Evolutionary conservation across 2,329 filamentous ascomycete genomes (phyloP).

Genomic region (Penicillium sp.): DNA sequence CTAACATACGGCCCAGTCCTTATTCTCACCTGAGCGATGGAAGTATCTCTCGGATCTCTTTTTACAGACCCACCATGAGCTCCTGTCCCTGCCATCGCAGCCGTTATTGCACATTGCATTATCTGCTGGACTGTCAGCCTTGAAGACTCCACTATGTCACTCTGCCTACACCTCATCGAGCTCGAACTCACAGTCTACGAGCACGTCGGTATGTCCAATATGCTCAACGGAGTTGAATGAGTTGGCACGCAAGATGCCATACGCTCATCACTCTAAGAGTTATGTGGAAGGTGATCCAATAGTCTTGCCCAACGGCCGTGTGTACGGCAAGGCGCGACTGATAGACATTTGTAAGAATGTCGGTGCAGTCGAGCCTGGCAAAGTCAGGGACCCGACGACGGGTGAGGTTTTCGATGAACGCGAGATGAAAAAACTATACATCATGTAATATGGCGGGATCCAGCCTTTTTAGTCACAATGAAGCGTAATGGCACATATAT

Average conservation of each 20-base stretch:
- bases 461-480: neutral
- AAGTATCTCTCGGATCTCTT: constrained; percentile 70
- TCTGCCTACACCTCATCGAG: constrained; percentile 55
- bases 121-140: constrained; percentile 81
- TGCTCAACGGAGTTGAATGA: constrained; percentile 94
- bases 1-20: constrained; percentile 44
- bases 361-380: constrained; percentile 55
- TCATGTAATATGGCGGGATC: constrained; percentile 53
- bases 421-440: constrained; percentile 80
- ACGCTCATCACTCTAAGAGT: constrained; percentile 91
- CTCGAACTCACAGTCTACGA: constrained; percentile 50
- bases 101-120: constrained; percentile 88
- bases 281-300: constrained; percentile 83
- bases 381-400: constrained; percentile 72
- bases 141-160: constrained; percentile 94
- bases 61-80: constrained; percentile 74
- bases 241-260: constrained; percentile 79
- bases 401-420: constrained; percentile 59
- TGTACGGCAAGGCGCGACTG: constrained; percentile 72
- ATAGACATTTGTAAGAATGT: constrained; percentile 73
- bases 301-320: constrained; percentile 77
- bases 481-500: too few relatives aligned
- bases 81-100: constrained; percentile 73
- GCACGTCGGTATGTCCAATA: constrained; percentile 82
- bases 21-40: constrained; percentile 74